Evolutionary conservation across 768 basidiomycete species (phyloP).

Genomic region (Leccinum rimulosum): DNA sequence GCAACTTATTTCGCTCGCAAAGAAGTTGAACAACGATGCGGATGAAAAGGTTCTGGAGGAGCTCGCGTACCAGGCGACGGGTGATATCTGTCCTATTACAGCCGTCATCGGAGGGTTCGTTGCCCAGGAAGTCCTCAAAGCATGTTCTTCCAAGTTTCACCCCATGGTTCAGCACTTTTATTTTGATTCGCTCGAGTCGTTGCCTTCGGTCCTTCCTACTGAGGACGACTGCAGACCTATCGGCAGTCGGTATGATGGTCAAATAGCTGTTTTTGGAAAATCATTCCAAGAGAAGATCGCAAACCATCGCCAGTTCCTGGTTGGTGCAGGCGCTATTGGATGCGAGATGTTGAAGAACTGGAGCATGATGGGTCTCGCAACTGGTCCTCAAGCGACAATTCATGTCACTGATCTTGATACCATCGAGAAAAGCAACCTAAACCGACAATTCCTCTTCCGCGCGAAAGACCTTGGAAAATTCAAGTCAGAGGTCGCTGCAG

Average conservation of each 20-base stretch:
- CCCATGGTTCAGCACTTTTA: conserved; percentile 94
- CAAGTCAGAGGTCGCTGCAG: conserved; percentile 92
- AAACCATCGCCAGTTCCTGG: conserved; percentile 90
- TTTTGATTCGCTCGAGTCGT: conserved; percentile 95
- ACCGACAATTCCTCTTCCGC: conserved; percentile 97
- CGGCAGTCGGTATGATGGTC: conserved; percentile 86
- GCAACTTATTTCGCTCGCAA: conserved; percentile 69
- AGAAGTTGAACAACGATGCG: conserved; percentile 69
- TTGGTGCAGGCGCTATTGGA: conserved; percentile 98
- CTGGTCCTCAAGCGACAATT: conserved; percentile 74
- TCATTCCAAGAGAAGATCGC: conserved; percentile 89
- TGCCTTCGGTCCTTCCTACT: conserved; percentile 71
- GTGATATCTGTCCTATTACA: conserved; percentile 85
- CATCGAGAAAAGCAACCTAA: conserved; percentile 98
- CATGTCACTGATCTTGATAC: conserved; percentile 97
- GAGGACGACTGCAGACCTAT: conserved; percentile 82
- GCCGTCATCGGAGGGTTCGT: conserved; percentile 97
- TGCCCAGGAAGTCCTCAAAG: conserved; percentile 96
- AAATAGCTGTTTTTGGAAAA: conserved; percentile 95
- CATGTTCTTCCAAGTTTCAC: conserved; percentile 96
- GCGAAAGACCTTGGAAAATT: conserved; percentile 95
- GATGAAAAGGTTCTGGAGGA: conserved; percentile 83
- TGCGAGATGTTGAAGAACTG: conserved; percentile 99
- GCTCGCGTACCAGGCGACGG: conserved; percentile 86
- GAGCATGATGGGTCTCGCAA: conserved; percentile 96